Percentiles rank a stretch among this genome's conserved stretches.
Conservation (phyloP, 1,139 yeast species). For the Zygoascus hellenicus region DNA sequence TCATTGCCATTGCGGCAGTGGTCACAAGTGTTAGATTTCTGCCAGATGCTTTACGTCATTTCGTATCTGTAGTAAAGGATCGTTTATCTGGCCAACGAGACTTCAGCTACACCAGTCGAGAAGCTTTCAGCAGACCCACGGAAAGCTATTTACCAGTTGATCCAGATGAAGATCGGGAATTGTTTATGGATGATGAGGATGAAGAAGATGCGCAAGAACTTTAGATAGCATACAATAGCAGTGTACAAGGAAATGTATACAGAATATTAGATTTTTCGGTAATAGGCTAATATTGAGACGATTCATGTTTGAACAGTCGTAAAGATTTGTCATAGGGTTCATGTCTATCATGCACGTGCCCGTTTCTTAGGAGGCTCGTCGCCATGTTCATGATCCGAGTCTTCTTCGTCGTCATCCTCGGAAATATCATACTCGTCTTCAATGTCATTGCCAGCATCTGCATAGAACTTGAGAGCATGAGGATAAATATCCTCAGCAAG, state of each 20-base stretch:
- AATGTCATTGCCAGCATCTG: conserved; percentile 22
- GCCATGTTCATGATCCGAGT: conserved; percentile 22
- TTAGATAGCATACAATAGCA: conserved; percentile 9
- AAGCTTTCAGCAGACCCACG: conserved; percentile 24
- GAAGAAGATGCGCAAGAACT: conserved; percentile 25
- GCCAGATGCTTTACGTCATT: conserved; percentile 23
- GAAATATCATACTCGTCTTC: conserved; percentile 26
- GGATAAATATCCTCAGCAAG: conserved; percentile 38
- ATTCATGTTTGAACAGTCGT: too few relatives aligned
- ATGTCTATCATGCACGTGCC: conserved; percentile 1
- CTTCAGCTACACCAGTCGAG: conserved; percentile 21
- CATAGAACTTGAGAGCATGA: conserved; percentile 35
- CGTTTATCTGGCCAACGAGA: conserved; percentile 11
- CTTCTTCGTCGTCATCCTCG: conserved; percentile 28
- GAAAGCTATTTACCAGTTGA: conserved; percentile 25
- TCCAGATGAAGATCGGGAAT: conserved; percentile 24
- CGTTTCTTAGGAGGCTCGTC: conserved; percentile 19
- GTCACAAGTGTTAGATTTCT: conserved; percentile 31
- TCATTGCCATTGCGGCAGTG: conserved; percentile 31
- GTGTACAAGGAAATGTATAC: not conserved
- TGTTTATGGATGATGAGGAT: conserved; percentile 23
- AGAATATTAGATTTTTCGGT: not conserved
- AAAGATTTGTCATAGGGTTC: not conserved
- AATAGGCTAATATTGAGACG: not conserved
- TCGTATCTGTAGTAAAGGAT: conserved; percentile 7